Percentiles rank a stretch among this genome's conserved stretches.
Evolutionary conservation across 2,329 filamentous ascomycete species (phyloP).

Genomic region (Mycosphaerelloides madeirae): DNA sequence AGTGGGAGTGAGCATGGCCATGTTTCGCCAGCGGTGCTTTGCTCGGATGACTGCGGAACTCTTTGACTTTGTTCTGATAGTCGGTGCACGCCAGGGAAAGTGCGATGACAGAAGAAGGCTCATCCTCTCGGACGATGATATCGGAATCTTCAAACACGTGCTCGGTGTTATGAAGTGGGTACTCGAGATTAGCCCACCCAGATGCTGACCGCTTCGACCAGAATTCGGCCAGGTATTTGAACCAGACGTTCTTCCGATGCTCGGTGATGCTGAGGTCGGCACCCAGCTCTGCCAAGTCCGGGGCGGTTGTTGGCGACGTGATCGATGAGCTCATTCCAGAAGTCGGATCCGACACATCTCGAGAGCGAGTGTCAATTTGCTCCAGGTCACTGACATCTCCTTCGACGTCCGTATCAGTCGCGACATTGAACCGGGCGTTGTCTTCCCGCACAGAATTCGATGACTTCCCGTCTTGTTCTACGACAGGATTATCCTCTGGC

Average conservation of each 20-base stretch:
- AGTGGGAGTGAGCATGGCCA: constrained; percentile 23
- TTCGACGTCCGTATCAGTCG: constrained; percentile 47
- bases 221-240: constrained; percentile 95
- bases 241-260: constrained; percentile 85
- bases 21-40: constrained; percentile 21
- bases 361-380: constrained; percentile 64
- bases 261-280: constrained; percentile 74
- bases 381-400: constrained; percentile 64
- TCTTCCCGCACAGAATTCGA: constrained; percentile 8
- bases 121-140: constrained; percentile 94
- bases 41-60: constrained; percentile 49
- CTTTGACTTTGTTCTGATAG: constrained; percentile 73
- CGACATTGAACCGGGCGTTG: constrained; percentile 7
- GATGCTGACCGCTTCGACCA: constrained; percentile 97
- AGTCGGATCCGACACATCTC: constrained; percentile 35
- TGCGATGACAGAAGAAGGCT: constrained; percentile 92
- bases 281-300: constrained; percentile 49
- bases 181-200: constrained; percentile 87
- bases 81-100: constrained; percentile 84
- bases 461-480: constrained; percentile 9
- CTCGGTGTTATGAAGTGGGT: constrained; percentile 74
- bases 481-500: constrained; percentile 14
- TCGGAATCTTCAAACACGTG: constrained; percentile 97
- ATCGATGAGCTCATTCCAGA: constrained; percentile 48
- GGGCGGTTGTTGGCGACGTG: constrained; percentile 48